Evolutionary conservation across 108 stramenopile genomes (phyloP), one percentile per base, ranked within the genome.

Genomic region (Fistulifera pelliculosa): DNA sequence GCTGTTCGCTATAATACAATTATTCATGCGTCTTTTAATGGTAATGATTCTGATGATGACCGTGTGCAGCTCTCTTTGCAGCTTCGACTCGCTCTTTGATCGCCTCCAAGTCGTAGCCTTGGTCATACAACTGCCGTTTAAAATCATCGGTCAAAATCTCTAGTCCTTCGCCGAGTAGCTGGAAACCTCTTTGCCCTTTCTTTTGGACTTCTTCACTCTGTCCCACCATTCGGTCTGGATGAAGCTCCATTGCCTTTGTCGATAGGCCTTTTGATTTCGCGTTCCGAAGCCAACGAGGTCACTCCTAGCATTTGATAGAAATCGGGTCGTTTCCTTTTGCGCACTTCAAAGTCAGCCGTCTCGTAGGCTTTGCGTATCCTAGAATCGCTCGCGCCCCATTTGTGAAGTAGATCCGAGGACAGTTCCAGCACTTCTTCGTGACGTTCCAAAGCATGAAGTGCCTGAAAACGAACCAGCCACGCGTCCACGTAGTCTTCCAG

Each of bases 261-360:
- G 72, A 66, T 83, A 83, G 16, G 70, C 70, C 50, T 62, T 69
- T 79, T 78, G 55, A 83, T 83, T 61, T 83, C 81, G 23, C 61
- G 69, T 51, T 61, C 69, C 15, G 65, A 61, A 11, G 73, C 75
- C 16, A 76, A 43, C 0, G 51, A 13, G 0, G 66, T 50, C 1
- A 73, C 58, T 10, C 53, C 64, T 28, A 83, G 52, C 4, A 74
- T 13, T 12, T 59, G 25, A 55, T 83, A 83, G 50, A 60, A 77
- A 38, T 77, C 65, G 16, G 66, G 61, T 12, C 80, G 75, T 14
- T 63, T 53, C 12, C 51, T 23, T 51, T 70, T 72, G 17, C 73
- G 69, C 11, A 62, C 52, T 49, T 68, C 52, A 64, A 77, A 77
- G 25, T 75, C 69, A 1, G 74, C 76, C 60, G 52, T 47, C 39